Percentiles rank a stretch among this genome's conserved stretches.
Conservation (phyloP, 495 filamentous ascomycete species). For the Neurospora tetrasperma region DNA sequence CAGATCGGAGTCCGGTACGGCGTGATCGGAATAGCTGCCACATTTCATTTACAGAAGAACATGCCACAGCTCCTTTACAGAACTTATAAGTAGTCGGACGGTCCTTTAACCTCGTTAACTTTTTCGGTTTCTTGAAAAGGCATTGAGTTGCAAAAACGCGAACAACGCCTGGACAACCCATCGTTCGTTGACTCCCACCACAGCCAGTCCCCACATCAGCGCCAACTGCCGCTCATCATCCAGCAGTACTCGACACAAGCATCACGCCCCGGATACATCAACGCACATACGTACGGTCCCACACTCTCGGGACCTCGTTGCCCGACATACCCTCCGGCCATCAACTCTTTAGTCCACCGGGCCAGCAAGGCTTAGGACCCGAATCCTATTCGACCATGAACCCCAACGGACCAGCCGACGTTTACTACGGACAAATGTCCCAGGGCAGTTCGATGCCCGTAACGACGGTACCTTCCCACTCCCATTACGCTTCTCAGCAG, state of each 20-base stretch:
- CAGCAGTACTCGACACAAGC: neutral
- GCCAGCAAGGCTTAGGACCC: slow-evolving; percentile 38
- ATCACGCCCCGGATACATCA: neutral
- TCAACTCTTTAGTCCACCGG: slow-evolving; percentile 29
- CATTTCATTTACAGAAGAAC: neutral
- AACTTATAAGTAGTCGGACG: neutral
- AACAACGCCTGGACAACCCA: neutral
- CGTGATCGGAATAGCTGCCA: neutral
- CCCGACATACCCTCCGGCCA: slow-evolving; percentile 34
- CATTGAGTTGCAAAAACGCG: neutral
- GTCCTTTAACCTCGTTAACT: neutral
- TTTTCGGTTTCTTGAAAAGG: neutral
- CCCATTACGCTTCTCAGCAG: slow-evolving; percentile 63
- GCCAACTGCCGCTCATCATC: neutral
- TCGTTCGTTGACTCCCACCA: neutral
- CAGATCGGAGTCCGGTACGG: neutral
- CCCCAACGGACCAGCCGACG: slow-evolving; percentile 64
- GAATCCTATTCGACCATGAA: slow-evolving; percentile 74
- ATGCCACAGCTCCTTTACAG: neutral
- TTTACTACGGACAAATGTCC: slow-evolving; percentile 74
- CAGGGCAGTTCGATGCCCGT: slow-evolving; percentile 69
- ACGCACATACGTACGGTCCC: slow-evolving; percentile 21
- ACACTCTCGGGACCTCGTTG: slow-evolving; percentile 39
- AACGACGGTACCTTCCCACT: slow-evolving; percentile 71
- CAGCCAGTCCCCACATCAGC: neutral